phyloP scores from a whole-genome alignment of 2,329 filamentous ascomycete species.

The Penicillium sp. region DNA sequence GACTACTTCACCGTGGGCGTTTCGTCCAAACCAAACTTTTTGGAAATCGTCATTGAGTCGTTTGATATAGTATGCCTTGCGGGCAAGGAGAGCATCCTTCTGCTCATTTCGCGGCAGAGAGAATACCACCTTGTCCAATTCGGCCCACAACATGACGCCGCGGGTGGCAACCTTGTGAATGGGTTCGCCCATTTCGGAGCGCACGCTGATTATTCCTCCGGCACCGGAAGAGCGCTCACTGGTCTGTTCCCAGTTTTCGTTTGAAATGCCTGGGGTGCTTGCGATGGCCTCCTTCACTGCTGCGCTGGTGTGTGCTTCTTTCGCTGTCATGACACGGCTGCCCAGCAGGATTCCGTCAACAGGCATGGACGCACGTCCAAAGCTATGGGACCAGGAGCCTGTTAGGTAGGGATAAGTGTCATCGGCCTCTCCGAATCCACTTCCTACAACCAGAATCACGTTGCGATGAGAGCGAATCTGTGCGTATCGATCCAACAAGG shows the following conservation, averaged over 20 bases:
- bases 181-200: too few species aligned
- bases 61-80: background rate
- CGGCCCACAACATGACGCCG: too few species aligned
- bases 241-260: background rate
- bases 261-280: background rate
- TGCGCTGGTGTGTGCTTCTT: conserved; percentile 73
- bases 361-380: conserved; percentile 87
- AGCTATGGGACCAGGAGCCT: conserved; percentile 82
- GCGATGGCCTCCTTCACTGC: background rate
- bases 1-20: conserved; percentile 72
- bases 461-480: conserved; percentile 37
- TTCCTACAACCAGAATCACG: conserved; percentile 83
- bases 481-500: background rate
- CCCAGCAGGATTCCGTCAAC: conserved; percentile 90
- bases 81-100: background rate
- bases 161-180: too few species aligned
- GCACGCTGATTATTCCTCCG: too few species aligned
- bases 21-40: conserved; percentile 90
- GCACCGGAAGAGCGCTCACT: too few species aligned
- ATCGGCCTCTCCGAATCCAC: conserved; percentile 84
- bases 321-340: conserved; percentile 90
- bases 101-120: background rate
- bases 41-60: too few species aligned
- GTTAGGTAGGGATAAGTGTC: conserved; percentile 92
- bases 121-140: background rate